phyloP scores from a whole-genome alignment of 2,329 filamentous ascomycete genomes.

The Cucurbitaria berberidis region DNA sequence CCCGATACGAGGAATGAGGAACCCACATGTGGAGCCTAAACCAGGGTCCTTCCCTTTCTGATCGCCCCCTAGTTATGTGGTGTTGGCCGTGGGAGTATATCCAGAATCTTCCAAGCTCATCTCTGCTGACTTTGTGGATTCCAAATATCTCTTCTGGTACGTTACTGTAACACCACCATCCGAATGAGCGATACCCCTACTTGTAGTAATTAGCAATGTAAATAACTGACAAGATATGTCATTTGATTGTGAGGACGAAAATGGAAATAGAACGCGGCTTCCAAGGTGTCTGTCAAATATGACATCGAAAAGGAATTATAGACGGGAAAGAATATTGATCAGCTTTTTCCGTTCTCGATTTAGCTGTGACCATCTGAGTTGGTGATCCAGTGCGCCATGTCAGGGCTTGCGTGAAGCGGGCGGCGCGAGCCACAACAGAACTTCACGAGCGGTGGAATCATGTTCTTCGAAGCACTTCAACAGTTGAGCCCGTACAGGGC shows the following conservation, averaged over 20 bases:
- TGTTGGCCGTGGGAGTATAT: conserved; percentile 8
- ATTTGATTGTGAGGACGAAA: no score
- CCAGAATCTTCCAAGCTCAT: conserved; percentile 19
- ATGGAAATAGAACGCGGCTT: no score
- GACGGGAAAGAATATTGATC: no score
- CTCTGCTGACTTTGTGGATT: conserved; percentile 10
- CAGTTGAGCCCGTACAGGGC: conserved; percentile 11
- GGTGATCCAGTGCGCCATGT: no score
- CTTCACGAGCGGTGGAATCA: conserved; percentile 5
- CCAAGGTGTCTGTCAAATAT: no score
- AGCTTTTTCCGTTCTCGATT: no score
- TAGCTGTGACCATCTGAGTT: no score
- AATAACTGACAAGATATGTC: background rate
- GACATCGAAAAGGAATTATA: no score
- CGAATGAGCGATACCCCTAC: conserved; percentile 15
- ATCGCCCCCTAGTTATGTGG: conserved; percentile 2
- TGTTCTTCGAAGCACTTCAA: conserved; percentile 7
- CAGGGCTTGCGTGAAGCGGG: conserved; percentile 9
- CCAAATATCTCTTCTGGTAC: conserved; percentile 6
- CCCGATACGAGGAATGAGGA: conserved; percentile 4
- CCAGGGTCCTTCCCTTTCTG: background rate
- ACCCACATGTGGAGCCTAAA: conserved; percentile 24
- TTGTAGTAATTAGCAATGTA: background rate
- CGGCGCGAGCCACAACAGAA: conserved; percentile 17
- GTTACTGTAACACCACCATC: conserved; percentile 14